Conservation (phyloP, 495 filamentous ascomycete genomes). For the Schizothecium vesticola region DNA sequence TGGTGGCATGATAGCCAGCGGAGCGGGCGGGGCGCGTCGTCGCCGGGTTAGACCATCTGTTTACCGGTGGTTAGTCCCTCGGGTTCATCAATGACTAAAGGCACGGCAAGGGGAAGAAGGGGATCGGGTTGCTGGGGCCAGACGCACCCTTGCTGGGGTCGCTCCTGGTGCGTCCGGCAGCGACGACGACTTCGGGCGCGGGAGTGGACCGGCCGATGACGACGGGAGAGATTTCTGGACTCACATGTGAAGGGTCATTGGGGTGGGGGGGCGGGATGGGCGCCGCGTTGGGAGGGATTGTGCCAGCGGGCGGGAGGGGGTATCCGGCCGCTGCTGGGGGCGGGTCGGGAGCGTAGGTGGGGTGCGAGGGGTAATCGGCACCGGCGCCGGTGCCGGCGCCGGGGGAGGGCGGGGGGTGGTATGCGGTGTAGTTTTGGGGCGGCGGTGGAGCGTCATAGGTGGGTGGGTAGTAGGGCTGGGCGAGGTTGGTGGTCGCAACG, state of each 20-base stretch:
- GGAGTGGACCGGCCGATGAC: conserved; percentile 19
- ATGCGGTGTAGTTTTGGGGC: conserved; percentile 4
- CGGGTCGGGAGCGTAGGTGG: not conserved
- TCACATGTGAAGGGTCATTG: conserved; percentile 34
- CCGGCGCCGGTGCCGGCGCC: too few relatives aligned
- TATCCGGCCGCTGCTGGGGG: not conserved
- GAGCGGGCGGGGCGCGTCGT: not conserved
- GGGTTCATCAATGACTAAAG: not conserved
- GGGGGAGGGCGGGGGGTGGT: not conserved
- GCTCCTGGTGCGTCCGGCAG: conserved; percentile 12
- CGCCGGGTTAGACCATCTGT: conserved; percentile 37
- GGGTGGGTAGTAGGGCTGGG: conserved; percentile 23
- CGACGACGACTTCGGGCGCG: conserved; percentile 19
- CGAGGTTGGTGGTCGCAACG: conserved; percentile 31
- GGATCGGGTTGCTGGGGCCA: conserved; percentile 9
- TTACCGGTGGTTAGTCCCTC: not conserved
- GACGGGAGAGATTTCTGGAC: conserved; percentile 26
- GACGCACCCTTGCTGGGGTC: conserved; percentile 29
- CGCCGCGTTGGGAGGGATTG: conserved; percentile 11
- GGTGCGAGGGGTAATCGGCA: not conserved
- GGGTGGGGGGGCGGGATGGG: conserved; percentile 18
- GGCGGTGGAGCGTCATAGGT: conserved; percentile 22
- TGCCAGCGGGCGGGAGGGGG: conserved; percentile 12
- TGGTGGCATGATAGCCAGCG: not conserved
- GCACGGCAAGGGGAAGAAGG: not conserved